Base-by-base conservation (phyloP, 2,329 filamentous ascomycete genomes). In the Lomentospora prolificans region DNA sequence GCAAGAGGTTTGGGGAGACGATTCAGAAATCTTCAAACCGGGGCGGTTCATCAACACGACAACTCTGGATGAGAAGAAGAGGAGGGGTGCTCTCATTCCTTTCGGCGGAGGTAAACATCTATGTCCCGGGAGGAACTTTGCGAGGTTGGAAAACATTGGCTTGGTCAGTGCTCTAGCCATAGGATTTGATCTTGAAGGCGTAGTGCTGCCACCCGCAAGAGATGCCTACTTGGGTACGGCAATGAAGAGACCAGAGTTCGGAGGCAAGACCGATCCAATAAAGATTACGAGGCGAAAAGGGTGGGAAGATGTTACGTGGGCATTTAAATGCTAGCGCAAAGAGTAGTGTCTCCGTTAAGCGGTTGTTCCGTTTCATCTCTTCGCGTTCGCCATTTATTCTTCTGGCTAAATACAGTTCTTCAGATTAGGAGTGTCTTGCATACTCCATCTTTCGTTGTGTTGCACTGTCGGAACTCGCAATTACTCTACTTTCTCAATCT, bases 111-210 rank as follows among this genome's bases (percentile, higher is more conserved):
- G 68, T 1, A 62, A 59, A 1, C 65, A 70, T 50, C 58, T 67
- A 0, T 70, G 66, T 44, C 70, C 69, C 0, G 69, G 69, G 1
- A 55, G 67, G 0, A 64, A 66, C 56, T 65, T 71, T 55, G 69
- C 69, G 0, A 65, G 65, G 33, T 61, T 64, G 1, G 67, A 70
- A 60, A 69, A 64, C 12, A 46, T 70, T 1, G 65, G 65, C 4
- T 63, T 70, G 48, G 60, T 64, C 46, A 58, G 60, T 3, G 53
- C 64, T 1, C 22, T 70, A 14, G 39, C 69, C 14, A 53, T 69
- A 3, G 66, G 66, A 1, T 70, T 65, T 36, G 66, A 70, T 1
- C 56, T 69, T 5, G 59, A 59, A 2, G 58, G 62, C 3, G 19
- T 60, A 1, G 60, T 58, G 2, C 61, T 57, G 58, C 33, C 12